phyloP scores from a whole-genome alignment of 306 rosid species.

The Arachis stenosperma region DNA sequence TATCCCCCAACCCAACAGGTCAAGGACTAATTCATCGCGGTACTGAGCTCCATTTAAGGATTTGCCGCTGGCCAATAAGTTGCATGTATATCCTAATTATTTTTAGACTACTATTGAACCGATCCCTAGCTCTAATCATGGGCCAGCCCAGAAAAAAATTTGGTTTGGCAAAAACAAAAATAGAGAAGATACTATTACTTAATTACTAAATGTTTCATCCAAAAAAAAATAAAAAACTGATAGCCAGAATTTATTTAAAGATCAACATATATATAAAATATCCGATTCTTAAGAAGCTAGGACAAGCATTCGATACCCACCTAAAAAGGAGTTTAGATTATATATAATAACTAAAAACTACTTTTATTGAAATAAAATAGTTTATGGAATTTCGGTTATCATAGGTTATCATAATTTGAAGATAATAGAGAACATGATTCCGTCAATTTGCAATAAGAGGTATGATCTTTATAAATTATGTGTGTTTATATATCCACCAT shows the following conservation, averaged over 20 bases:
- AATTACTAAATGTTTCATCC: too few relatives aligned
- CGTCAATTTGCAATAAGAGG: slow-evolving; percentile 1
- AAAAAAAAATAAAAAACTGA: background rate
- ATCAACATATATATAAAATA: background rate
- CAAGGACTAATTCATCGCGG: too few relatives aligned
- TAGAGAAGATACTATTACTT: too few relatives aligned
- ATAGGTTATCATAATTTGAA: background rate
- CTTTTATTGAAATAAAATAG: slow-evolving; percentile 5
- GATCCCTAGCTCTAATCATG: too few relatives aligned
- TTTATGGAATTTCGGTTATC: slow-evolving; percentile 4
- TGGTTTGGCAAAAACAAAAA: too few relatives aligned
- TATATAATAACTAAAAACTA: background rate
- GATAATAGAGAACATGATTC: background rate
- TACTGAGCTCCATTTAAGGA: too few relatives aligned
- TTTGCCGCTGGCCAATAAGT: too few relatives aligned
- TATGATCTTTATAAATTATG: background rate
- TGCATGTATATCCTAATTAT: too few relatives aligned
- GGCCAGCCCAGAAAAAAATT: too few relatives aligned
- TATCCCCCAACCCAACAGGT: too few relatives aligned
- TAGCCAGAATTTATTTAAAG: slow-evolving; percentile 42
- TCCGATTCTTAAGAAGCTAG: slow-evolving; percentile 23
- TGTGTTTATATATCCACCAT: background rate
- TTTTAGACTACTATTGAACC: too few relatives aligned
- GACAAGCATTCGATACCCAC: slow-evolving; percentile 41
- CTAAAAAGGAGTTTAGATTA: slow-evolving; percentile 25